Conservation (phyloP, 1,284 basidiomycete species). For the Gastroboletus turbinatus region DNA sequence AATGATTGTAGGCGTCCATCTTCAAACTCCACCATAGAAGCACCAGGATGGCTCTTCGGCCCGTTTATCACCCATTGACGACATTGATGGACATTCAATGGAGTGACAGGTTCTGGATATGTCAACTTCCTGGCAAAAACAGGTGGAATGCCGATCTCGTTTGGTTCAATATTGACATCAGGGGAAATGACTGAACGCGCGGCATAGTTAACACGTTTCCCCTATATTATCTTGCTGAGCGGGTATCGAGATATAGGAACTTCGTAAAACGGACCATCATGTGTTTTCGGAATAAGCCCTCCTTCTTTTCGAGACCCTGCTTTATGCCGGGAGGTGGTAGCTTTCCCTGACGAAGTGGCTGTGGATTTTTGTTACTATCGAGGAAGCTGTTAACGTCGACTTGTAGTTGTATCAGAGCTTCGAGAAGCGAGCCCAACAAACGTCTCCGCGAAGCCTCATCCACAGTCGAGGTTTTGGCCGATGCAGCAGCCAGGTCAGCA, state of each 20-base stretch:
- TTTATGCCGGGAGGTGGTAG: conserved; percentile 95
- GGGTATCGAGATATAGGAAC: not conserved
- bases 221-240: conserved; percentile 48
- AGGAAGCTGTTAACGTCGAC: conserved; percentile 97
- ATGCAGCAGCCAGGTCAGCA: conserved; percentile 61
- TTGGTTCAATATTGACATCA: conserved; percentile 99
- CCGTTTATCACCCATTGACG: conserved; percentile 93
- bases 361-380: conserved; percentile 95
- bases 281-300: conserved; percentile 96
- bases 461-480: conserved; percentile 53
- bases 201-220: conserved; percentile 99
- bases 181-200: conserved; percentile 99
- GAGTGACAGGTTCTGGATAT: conserved; percentile 96
- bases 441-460: conserved; percentile 60
- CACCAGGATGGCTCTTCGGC: conserved; percentile 88
- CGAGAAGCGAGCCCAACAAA: conserved; percentile 73
- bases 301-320: conserved; percentile 98
- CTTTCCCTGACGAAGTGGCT: conserved; percentile 82
- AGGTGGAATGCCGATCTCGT: conserved; percentile 97
- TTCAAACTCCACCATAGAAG: conserved; percentile 93
- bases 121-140: conserved; percentile 97
- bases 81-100: conserved; percentile 87
- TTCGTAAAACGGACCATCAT: conserved; percentile 80
- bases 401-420: conserved; percentile 87
- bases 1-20: conserved; percentile 86